Conservation (phyloP, 345 rosid species). For the Leavenworthia alabamica region DNA sequence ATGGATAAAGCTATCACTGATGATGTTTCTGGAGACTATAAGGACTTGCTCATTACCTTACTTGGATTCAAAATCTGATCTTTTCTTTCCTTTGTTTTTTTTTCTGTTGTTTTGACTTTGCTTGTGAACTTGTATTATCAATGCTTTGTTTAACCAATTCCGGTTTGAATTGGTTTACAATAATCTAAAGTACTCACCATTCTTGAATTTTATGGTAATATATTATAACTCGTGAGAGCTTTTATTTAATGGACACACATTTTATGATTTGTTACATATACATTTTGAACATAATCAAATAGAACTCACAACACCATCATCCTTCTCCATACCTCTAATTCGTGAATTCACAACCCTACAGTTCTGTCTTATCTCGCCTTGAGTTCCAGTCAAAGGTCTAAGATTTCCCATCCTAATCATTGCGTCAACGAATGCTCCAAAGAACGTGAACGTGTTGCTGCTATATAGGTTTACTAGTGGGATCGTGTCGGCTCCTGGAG, state of each 20-base stretch:
- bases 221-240: not conserved
- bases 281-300: not conserved
- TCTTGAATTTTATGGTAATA: not conserved
- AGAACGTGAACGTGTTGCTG: slow-evolving; percentile 32
- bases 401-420: slow-evolving; percentile 57
- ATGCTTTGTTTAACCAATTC: not conserved
- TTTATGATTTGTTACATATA: slow-evolving; percentile 7
- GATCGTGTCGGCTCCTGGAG: slow-evolving; percentile 27
- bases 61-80: slow-evolving; percentile 54
- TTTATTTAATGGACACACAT: slow-evolving; percentile 15
- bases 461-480: slow-evolving; percentile 22
- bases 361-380: slow-evolving; percentile 40
- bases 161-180: not conserved
- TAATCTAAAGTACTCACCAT: not conserved
- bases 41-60: slow-evolving; percentile 56
- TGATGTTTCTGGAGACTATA: slow-evolving; percentile 77
- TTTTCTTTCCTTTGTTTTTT: not conserved
- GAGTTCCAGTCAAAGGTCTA: slow-evolving; percentile 33
- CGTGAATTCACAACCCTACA: slow-evolving; percentile 34
- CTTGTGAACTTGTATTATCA: slow-evolving; percentile 9
- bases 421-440: slow-evolving; percentile 35
- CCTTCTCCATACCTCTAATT: slow-evolving; percentile 9
- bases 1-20: slow-evolving; percentile 59
- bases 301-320: slow-evolving; percentile 21
- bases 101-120: not conserved